Percentiles rank a stretch among this genome's conserved stretches.
phyloP scores from a whole-genome alignment of 768 basidiomycete genomes.

The Cyclocybe aegerita region DNA sequence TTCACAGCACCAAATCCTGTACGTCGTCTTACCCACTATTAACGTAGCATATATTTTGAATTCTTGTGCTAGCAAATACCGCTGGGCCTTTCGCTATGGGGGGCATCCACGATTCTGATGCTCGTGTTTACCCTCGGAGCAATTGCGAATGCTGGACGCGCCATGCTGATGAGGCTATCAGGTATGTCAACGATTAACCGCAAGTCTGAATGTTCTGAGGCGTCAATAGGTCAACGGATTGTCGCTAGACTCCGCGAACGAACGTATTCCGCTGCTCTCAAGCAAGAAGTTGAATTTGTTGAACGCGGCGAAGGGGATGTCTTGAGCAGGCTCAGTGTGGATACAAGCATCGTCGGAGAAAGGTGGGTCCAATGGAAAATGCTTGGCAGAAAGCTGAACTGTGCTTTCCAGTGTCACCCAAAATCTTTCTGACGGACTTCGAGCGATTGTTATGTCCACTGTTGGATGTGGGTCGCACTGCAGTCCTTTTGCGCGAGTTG shows the following conservation, averaged over 20 bases:
- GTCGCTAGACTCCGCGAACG: conserved; percentile 83
- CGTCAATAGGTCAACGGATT: conserved; percentile 72
- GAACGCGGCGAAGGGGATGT: conserved; percentile 94
- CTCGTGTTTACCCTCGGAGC: conserved; percentile 86
- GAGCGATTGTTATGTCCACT: conserved; percentile 89
- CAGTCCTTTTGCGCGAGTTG: neutral
- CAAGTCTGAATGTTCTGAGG: neutral
- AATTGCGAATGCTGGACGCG: conserved; percentile 78
- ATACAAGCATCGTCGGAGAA: conserved; percentile 92
- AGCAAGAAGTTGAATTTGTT: conserved; percentile 91
- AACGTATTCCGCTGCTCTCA: conserved; percentile 80
- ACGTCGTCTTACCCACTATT: conserved; percentile 22
- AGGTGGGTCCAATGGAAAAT: conserved; percentile 45
- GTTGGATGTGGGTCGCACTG: conserved; percentile 71
- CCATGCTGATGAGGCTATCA: conserved; percentile 83
- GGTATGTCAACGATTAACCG: conserved; percentile 40
- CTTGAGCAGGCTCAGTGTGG: conserved; percentile 84
- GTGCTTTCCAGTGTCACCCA: conserved; percentile 59
- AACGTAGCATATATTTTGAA: neutral
- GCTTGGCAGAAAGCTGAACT: neutral
- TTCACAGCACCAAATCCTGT: conserved; percentile 78
- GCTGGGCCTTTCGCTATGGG: conserved; percentile 73
- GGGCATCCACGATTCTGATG: conserved; percentile 75
- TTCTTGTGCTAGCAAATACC: conserved; percentile 60
- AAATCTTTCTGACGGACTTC: conserved; percentile 77